phyloP scores from a whole-genome alignment of 352 stramenopile genomes.

The Halophytophthora batemanensis region DNA sequence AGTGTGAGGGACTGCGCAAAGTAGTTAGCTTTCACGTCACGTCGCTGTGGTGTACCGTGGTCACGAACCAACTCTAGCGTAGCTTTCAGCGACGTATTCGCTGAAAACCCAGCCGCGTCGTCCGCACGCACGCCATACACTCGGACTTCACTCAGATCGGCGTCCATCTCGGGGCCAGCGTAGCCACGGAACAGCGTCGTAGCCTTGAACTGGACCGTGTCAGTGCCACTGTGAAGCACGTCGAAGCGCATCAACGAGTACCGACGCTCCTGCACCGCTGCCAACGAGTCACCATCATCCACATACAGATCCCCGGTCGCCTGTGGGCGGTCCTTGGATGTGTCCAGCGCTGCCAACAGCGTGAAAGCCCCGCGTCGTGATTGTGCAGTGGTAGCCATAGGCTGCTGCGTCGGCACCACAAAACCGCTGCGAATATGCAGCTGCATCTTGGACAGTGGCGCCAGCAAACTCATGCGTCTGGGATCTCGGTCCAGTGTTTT shows the following conservation, averaged over 20 bases:
- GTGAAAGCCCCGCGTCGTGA: constrained; percentile 55
- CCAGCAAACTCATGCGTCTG: constrained; percentile 39
- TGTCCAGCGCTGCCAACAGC: constrained; percentile 50
- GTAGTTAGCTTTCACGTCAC: constrained; percentile 45
- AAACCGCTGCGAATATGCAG: constrained; percentile 62
- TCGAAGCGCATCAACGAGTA: constrained; percentile 53
- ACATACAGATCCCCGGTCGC: constrained; percentile 69
- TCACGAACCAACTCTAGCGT: constrained; percentile 13
- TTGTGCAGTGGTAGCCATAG: constrained; percentile 49
- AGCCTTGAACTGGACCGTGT: constrained; percentile 41
- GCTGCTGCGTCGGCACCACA: constrained; percentile 60
- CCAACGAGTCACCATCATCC: constrained; percentile 70
- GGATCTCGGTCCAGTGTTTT: not conserved
- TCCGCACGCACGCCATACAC: constrained; percentile 51
- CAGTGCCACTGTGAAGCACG: constrained; percentile 30
- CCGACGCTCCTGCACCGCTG: constrained; percentile 50
- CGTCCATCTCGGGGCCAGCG: constrained; percentile 64
- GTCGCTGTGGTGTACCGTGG: constrained; percentile 4
- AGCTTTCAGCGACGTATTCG: constrained; percentile 55
- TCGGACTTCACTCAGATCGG: constrained; percentile 43
- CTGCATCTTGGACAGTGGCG: constrained; percentile 54
- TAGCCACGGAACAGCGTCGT: constrained; percentile 43
- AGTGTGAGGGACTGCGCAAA: constrained; percentile 68
- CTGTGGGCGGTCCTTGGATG: constrained; percentile 5
- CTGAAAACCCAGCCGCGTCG: constrained; percentile 23